phyloP scores from a whole-genome alignment of 139 green algal species.

The Pseudopediastrum boryanum region DNA sequence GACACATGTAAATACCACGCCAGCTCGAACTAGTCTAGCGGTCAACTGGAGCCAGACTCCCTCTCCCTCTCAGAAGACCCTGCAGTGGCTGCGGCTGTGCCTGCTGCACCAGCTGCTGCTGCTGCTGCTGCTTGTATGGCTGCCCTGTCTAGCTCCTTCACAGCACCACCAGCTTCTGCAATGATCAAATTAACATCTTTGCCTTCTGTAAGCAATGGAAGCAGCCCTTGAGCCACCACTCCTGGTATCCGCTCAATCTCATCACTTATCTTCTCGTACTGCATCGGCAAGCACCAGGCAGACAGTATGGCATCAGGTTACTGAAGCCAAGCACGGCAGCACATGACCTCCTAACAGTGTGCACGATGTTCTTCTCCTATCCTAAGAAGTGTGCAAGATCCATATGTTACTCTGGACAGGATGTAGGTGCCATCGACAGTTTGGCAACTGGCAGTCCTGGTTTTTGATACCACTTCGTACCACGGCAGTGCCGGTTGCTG shows the following conservation, averaged over 20 bases:
- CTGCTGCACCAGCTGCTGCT: too few relatives aligned
- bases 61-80: too few relatives aligned
- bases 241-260: constrained; percentile 60
- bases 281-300: not conserved
- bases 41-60: too few relatives aligned
- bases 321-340: not conserved
- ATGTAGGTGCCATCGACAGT: not conserved
- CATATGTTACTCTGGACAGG: not conserved
- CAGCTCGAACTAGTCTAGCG: too few relatives aligned
- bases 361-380: not conserved
- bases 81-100: too few relatives aligned
- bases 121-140: too few relatives aligned
- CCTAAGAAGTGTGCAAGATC: not conserved
- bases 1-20: too few relatives aligned
- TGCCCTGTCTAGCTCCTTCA: too few relatives aligned
- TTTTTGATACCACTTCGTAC: too few relatives aligned
- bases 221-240: constrained; percentile 61
- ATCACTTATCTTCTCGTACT: constrained; percentile 50
- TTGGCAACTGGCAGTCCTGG: too few relatives aligned
- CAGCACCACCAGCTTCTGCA: not conserved
- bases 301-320: not conserved
- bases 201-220: constrained; percentile 7
- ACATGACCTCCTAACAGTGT: too few relatives aligned
- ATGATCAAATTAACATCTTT: not conserved
- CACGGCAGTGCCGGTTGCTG: too few relatives aligned